Evolutionary conservation across 169 alveolate species (phyloP).

Genomic region (Plasmodium gonderi): DNA sequence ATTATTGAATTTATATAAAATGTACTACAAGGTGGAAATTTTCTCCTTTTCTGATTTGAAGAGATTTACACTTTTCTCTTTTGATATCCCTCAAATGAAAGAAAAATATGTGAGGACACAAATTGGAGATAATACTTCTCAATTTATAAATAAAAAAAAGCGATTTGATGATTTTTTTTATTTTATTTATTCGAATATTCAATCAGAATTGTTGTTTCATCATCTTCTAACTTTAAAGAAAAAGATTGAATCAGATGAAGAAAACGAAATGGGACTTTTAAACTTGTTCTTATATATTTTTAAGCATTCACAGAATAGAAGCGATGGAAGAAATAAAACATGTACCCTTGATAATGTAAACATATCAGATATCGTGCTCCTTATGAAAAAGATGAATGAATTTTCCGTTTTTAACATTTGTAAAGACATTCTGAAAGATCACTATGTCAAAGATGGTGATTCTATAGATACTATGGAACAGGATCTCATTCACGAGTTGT

Average conservation of each 20-base stretch:
- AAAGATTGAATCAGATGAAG: background rate
- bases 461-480: background rate
- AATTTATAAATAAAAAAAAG: background rate
- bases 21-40: background rate
- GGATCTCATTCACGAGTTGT: background rate
- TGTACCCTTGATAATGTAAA: background rate
- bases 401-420: slow-evolving; percentile 9
- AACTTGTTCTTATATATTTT: background rate
- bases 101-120: too few relatives aligned
- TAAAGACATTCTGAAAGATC: background rate
- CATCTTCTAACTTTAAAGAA: background rate
- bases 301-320: background rate
- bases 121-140: too few relatives aligned
- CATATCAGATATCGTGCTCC: slow-evolving; percentile 4
- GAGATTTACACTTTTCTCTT: slow-evolving; percentile 12
- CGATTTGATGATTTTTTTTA: background rate
- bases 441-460: background rate
- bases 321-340: background rate
- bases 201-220: background rate
- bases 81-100: too few relatives aligned
- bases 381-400: slow-evolving; percentile 15
- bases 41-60: slow-evolving; percentile 1
- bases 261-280: background rate
- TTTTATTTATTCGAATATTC: slow-evolving; percentile 20
- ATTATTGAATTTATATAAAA: slow-evolving; percentile 4